phyloP scores from a whole-genome alignment of 176 grass and related monocot genomes.

The Paspalum notatum region DNA sequence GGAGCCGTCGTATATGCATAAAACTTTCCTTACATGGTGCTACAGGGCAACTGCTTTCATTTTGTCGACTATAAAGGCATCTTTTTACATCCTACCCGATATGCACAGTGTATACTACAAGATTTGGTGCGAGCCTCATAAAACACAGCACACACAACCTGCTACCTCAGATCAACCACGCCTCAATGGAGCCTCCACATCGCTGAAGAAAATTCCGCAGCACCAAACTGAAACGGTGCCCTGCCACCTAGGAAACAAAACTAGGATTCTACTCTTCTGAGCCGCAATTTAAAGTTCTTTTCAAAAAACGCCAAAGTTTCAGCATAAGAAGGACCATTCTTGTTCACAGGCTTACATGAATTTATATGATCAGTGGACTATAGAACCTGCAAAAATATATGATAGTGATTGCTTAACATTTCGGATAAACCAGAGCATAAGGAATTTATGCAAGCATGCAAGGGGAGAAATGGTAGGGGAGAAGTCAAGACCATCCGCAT shows the following conservation, averaged over 20 bases:
- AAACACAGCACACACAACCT: conserved; percentile 53
- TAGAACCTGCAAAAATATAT: conserved; percentile 57
- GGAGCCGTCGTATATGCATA: too few species aligned
- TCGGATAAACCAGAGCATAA: neutral
- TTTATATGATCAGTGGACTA: conserved; percentile 90
- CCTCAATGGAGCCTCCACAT: neutral
- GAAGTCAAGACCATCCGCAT: neutral
- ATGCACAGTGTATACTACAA: conserved; percentile 15
- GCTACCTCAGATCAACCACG: neutral
- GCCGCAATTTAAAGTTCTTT: conserved; percentile 49
- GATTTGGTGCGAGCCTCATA: conserved; percentile 50
- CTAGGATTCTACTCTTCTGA: conserved; percentile 36
- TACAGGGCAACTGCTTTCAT: neutral
- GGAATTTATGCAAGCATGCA: neutral
- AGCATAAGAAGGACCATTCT: conserved; percentile 80
- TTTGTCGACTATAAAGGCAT: neutral
- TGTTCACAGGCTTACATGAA: conserved; percentile 90
- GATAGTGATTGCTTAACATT: neutral
- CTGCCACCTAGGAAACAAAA: neutral
- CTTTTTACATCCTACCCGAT: conserved; percentile 39
- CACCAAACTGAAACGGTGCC: neutral
- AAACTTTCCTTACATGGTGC: neutral
- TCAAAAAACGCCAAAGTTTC: conserved; percentile 88
- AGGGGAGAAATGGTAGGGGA: neutral
- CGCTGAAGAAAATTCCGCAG: neutral